These are phyloP conservation scores for Fomitopsis schrenkii DNA, from an alignment of 1,284 basidiomycete species.

Conservation along the genomic window DNA sequence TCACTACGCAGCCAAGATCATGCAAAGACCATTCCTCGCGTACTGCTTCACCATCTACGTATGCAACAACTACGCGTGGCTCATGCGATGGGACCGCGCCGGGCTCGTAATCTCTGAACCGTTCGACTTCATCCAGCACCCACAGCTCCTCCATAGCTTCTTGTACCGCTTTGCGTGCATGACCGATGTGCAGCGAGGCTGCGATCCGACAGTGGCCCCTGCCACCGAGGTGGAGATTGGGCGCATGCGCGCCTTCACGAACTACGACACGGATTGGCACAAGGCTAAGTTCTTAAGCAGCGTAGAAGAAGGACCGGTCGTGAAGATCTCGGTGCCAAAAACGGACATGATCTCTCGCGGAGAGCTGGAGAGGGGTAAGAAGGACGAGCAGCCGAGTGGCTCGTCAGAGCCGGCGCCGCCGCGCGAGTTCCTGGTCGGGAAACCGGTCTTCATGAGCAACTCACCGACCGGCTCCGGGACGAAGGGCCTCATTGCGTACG, in stretches of 20 bases:
- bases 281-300: no score
- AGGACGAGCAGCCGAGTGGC: neutral
- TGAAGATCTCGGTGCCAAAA: neutral
- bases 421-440: no score
- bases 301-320: neutral
- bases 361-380: neutral
- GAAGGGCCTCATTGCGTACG: no score
- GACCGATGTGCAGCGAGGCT: constrained; percentile 11
- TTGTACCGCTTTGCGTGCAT: no score
- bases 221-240: neutral
- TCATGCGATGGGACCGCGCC: constrained; percentile 15
- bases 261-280: no score
- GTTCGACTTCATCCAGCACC: no score
- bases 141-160: no score
- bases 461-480: no score
- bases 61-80: constrained; percentile 7
- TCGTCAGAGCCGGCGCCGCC: neutral
- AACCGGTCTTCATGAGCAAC: no score
- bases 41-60: constrained; percentile 13
- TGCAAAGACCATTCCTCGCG: constrained; percentile 7
- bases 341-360: neutral
- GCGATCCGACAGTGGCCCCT: constrained; percentile 8
- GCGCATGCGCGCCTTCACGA: neutral
- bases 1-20: neutral
- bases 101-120: no score